Evolutionary conservation across 2,329 filamentous ascomycete genomes (phyloP), one percentile per base, ranked within the genome.

Genomic region (Sporothrix brasiliensis): DNA sequence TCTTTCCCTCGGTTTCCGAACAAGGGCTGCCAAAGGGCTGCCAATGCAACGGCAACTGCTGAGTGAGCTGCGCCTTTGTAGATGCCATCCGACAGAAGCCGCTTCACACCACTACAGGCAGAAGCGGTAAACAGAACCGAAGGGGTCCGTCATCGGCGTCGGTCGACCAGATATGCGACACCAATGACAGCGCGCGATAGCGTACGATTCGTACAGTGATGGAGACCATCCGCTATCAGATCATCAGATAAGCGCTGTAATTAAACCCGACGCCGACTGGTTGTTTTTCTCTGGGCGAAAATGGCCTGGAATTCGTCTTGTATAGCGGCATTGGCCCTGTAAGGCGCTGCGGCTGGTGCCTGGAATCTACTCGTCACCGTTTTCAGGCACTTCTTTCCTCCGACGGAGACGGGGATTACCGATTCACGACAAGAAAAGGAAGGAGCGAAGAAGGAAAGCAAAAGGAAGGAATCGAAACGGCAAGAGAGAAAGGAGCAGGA

Each of bases 81-180:
- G 5, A 9, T 60, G 9, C 34, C 56, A 61, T 34, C 61, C 44
- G 41, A 66, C 44, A 27, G 14, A 19, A 30, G 41, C 27, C 14
- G 61, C 16, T n/a, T 9, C 58, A 47, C 4, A 47, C 58, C 34
- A 47, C 27, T 10, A 44, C 21, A 21, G 21, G 19, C 16, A 39
- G 7, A 41, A 13, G 19, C 4, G 34, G 10, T 21, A 13, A 21
- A 50, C 10, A 41, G 13, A 7, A 39, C 2, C 7, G n/a, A 47
- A 47, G 41, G 39, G 47, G 63, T 39, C 63, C 47, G 47, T 19
- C 47, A 66, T 66, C 63, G 63, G 63, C 63, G 39, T 66, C 63
- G 63, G 61, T n/a, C 44, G 21, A 19, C 41, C 16, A 16, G 11
- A 39, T 9, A 13, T 14, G 19, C 34, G 16, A 14, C 14, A 14